phyloP scores from a whole-genome alignment of 441 rosid species.

The Arabidopsis lyrata region DNA sequence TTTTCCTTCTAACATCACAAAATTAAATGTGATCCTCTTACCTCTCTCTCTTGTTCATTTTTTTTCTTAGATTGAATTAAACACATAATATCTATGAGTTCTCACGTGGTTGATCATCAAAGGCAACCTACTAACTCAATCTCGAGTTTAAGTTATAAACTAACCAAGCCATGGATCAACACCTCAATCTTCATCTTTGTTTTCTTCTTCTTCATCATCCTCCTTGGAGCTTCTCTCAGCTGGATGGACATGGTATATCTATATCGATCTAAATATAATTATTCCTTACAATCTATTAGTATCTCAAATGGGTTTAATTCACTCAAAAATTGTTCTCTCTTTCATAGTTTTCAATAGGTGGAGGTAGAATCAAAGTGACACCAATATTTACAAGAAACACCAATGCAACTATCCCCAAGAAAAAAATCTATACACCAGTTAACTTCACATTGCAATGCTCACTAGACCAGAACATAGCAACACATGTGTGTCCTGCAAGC shows the following conservation, averaged over 20 bases:
- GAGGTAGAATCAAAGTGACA: conserved; percentile 30
- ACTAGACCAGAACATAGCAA: conserved; percentile 17
- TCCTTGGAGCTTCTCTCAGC: conserved; percentile 44
- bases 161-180: conserved; percentile 43
- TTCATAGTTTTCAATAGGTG: conserved; percentile 24
- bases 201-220: conserved; percentile 39
- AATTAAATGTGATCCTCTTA: background rate
- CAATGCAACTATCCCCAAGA: background rate
- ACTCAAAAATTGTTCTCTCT: conserved; percentile 1
- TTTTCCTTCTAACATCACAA: conserved; percentile 11
- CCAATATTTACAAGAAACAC: conserved; percentile 28
- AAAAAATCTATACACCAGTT: background rate
- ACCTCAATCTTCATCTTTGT: conserved; percentile 42
- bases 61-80: background rate
- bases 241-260: conserved; percentile 38
- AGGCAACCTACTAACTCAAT: conserved; percentile 2
- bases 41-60: background rate
- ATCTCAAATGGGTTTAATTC: background rate
- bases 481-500: conserved; percentile 37
- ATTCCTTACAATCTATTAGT: background rate
- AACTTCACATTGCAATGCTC: conserved; percentile 30
- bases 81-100: conserved; percentile 20
- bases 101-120: background rate
- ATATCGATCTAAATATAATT: background rate
- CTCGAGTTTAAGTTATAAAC: conserved; percentile 22